Evolutionary conservation across 2,329 filamentous ascomycete genomes (phyloP).

Genomic region (Rhinocladiella similis): DNA sequence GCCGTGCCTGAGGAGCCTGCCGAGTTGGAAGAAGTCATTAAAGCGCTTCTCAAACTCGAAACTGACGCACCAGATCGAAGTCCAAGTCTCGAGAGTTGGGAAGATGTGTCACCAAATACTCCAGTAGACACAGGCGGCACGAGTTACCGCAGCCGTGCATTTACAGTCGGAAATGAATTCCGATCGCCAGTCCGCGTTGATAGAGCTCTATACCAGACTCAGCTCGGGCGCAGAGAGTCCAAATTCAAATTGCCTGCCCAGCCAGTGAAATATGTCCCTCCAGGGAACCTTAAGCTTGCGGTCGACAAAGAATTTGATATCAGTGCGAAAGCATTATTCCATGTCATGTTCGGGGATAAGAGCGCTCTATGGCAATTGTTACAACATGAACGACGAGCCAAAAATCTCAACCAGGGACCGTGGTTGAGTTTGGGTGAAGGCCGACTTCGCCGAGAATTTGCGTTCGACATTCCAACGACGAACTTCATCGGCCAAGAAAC

Average conservation of each 20-base stretch:
- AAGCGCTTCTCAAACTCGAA: conserved; percentile 73
- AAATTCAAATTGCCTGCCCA: conserved; percentile 82
- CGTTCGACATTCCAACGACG: conserved; percentile 70
- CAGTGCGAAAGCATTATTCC: conserved; percentile 90
- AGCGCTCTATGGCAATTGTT: conserved; percentile 90
- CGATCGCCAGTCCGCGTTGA: conserved; percentile 63
- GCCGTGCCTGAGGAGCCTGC: conserved; percentile 70
- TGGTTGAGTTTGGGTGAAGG: conserved; percentile 71
- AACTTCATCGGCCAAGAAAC: conserved; percentile 63
- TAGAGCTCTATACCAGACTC: conserved; percentile 54
- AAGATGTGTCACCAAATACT: conserved; percentile 67
- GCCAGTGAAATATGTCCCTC: conserved; percentile 79
- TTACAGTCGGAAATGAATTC: conserved; percentile 43
- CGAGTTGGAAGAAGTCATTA: conserved; percentile 68
- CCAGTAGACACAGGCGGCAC: conserved; percentile 60
- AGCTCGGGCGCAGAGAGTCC: conserved; percentile 41
- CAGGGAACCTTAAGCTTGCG: conserved; percentile 73
- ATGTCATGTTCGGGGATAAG: conserved; percentile 94
- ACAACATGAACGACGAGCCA: conserved; percentile 78
- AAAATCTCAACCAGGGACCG: conserved; percentile 80
- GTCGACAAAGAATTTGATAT: conserved; percentile 84
- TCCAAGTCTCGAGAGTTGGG: conserved; percentile 86
- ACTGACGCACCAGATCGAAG: conserved; percentile 59
- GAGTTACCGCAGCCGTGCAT: conserved; percentile 30
- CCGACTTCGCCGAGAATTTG: conserved; percentile 74